Evolutionary conservation across 2,329 filamentous ascomycete genomes (phyloP).

Genomic region (Orbilia javanica): DNA sequence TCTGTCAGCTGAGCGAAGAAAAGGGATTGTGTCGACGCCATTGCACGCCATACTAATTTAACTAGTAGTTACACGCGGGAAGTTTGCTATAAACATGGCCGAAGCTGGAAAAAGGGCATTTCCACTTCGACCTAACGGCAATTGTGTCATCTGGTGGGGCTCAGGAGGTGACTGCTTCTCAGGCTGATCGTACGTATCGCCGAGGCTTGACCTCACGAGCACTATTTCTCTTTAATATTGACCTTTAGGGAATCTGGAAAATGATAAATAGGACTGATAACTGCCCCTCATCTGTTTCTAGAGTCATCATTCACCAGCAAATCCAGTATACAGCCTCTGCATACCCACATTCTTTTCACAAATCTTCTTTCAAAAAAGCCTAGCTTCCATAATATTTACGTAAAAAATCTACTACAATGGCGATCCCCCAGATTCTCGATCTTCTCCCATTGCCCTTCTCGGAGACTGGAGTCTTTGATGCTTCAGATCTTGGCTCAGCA

Average conservation of each 20-base stretch:
- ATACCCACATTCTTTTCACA: background rate
- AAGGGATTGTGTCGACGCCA: background rate
- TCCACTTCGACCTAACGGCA: background rate
- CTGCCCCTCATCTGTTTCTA: background rate
- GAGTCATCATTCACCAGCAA: background rate
- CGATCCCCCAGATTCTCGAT: constrained; percentile 3
- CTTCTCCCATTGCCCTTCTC: background rate
- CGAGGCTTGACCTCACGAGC: too few species aligned
- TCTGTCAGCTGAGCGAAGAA: background rate
- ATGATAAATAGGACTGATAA: background rate
- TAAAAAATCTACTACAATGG: background rate
- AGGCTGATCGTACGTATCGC: too few species aligned
- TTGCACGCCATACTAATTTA: background rate
- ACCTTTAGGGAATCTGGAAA: background rate
- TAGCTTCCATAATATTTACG: background rate
- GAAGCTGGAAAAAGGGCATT: background rate
- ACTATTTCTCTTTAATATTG: background rate
- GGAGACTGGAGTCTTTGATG: background rate
- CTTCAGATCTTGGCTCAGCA: background rate
- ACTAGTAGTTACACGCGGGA: background rate
- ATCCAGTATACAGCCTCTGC: background rate
- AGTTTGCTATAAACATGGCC: background rate
- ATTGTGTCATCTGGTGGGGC: background rate
- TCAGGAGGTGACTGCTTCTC: background rate
- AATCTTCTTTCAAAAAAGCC: background rate